A percentile compares a stretch with the other conserved stretches of the same genome.
Evolutionary conservation across 768 basidiomycete genomes (phyloP).

Genomic region (Lentinula detonsa): DNA sequence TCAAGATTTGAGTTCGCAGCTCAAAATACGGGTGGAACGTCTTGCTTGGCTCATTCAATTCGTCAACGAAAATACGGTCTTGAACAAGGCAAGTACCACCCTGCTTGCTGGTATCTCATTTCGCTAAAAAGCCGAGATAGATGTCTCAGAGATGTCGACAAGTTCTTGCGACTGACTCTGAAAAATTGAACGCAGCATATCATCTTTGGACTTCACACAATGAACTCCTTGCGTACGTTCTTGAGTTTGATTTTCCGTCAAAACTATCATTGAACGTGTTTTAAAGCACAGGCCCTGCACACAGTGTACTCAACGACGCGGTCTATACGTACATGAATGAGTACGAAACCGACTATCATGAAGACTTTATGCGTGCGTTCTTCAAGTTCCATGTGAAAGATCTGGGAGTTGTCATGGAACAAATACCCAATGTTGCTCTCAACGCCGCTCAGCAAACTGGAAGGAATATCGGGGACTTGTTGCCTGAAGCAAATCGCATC

Average conservation of each 20-base stretch:
- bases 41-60: constrained; percentile 84
- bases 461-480: constrained; percentile 34
- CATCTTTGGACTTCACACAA: constrained; percentile 80
- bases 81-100: constrained; percentile 54
- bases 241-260: background rate
- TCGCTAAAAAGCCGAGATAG: constrained; percentile 27
- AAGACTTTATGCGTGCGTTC: constrained; percentile 80
- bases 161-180: constrained; percentile 72
- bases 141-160: constrained; percentile 79
- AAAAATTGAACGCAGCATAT: constrained; percentile 76
- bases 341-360: constrained; percentile 45
- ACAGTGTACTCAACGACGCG: constrained; percentile 64
- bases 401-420: constrained; percentile 62
- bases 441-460: constrained; percentile 36
- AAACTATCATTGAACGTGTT: background rate
- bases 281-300: constrained; percentile 45
- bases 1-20: constrained; percentile 75
- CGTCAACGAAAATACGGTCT: constrained; percentile 79
- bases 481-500: constrained; percentile 66
- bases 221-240: constrained; percentile 52
- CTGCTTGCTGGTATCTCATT: background rate
- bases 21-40: constrained; percentile 68
- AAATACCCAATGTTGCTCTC: constrained; percentile 45
- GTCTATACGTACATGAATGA: constrained; percentile 66
- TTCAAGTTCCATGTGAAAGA: constrained; percentile 67